Percentiles rank a stretch among this genome's conserved stretches.
These are phyloP conservation scores for Coemansia sp. DNA, from an alignment of 192 early-diverging fungal genomes.

Conservation along the genomic window DNA sequence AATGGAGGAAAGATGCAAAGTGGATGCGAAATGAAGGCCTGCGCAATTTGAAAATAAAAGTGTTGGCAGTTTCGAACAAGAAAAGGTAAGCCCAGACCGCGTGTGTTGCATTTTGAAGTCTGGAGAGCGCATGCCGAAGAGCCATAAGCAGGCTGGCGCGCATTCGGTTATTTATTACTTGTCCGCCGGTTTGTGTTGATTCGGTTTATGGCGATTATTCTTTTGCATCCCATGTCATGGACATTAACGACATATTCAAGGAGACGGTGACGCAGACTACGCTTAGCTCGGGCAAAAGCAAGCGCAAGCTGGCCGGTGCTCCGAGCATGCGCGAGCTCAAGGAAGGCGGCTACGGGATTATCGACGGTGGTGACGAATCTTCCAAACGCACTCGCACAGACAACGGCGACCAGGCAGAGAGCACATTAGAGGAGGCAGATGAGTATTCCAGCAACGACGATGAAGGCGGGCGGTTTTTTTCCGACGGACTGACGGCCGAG, in stretches of 20 bases:
- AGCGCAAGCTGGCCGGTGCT: conserved; percentile 32
- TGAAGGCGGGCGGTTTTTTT: conserved; percentile 78
- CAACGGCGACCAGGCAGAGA: neutral
- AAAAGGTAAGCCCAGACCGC: too few species aligned
- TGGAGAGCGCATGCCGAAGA: too few species aligned
- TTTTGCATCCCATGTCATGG: conserved; percentile 12
- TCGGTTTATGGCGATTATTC: too few species aligned
- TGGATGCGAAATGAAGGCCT: too few species aligned
- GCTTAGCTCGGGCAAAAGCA: conserved; percentile 22
- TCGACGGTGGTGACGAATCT: neutral
- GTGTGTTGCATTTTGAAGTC: too few species aligned
- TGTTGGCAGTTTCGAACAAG: too few species aligned
- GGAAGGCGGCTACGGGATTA: conserved; percentile 37
- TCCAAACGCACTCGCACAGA: conserved; percentile 8
- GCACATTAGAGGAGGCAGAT: neutral
- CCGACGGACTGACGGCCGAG: conserved; percentile 74
- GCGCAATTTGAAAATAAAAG: too few species aligned
- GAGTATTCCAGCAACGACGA: conserved; percentile 59
- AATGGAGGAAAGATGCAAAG: neutral
- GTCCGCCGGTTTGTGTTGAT: too few species aligned
- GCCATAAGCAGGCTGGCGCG: too few species aligned
- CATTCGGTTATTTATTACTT: too few species aligned
- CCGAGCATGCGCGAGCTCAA: conserved; percentile 40
- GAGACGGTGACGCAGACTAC: conserved; percentile 33
- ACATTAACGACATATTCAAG: conserved; percentile 50